These are phyloP conservation scores for Fusarium sp. DNA, from an alignment of 2,329 filamentous ascomycete species.

Conservation along the genomic window DNA sequence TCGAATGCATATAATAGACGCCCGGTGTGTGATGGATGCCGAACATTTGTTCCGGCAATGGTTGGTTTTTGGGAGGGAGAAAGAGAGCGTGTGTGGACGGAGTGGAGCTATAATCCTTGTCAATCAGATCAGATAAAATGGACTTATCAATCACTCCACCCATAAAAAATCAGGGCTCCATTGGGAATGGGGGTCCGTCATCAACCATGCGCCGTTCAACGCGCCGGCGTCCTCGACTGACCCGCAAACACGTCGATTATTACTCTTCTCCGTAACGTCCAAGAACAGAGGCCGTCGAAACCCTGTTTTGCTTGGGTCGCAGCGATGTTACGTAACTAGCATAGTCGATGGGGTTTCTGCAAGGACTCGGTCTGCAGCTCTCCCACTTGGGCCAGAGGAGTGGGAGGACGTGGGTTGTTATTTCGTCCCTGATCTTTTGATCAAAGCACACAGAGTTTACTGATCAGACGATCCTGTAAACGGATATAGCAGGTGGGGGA, in stretches of 20 bases:
- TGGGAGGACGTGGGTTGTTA: not conserved
- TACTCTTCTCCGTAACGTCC: constrained; percentile 22
- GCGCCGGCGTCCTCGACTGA: constrained; percentile 5
- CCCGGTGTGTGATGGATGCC: constrained; percentile 36
- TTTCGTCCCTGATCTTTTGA: not conserved
- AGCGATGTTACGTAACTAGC: constrained; percentile 12
- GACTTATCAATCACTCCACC: constrained; percentile 45
- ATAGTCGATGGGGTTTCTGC: constrained; percentile 5
- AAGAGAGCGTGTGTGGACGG: constrained; percentile 8
- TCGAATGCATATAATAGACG: not conserved
- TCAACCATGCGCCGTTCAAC: constrained; percentile 1
- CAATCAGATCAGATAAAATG: constrained; percentile 42
- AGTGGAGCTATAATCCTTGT: constrained; percentile 25
- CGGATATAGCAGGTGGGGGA: constrained; percentile 1
- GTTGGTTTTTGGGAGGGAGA: not conserved
- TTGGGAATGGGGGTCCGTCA: not conserved
- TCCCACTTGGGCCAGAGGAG: constrained; percentile 1
- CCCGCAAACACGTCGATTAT: constrained; percentile 36
- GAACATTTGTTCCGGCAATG: not conserved
- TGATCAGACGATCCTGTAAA: constrained; percentile 16
- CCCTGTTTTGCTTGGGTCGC: constrained; percentile 21
- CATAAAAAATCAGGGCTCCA: constrained; percentile 16
- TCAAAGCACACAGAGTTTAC: not conserved
- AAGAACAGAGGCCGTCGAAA: not conserved
- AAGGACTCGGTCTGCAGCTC: constrained; percentile 23